Evolutionary conservation across 78 protist genomes (phyloP), one percentile per base, ranked within the genome.

Genomic region (Emiliania huxleyi): DNA sequence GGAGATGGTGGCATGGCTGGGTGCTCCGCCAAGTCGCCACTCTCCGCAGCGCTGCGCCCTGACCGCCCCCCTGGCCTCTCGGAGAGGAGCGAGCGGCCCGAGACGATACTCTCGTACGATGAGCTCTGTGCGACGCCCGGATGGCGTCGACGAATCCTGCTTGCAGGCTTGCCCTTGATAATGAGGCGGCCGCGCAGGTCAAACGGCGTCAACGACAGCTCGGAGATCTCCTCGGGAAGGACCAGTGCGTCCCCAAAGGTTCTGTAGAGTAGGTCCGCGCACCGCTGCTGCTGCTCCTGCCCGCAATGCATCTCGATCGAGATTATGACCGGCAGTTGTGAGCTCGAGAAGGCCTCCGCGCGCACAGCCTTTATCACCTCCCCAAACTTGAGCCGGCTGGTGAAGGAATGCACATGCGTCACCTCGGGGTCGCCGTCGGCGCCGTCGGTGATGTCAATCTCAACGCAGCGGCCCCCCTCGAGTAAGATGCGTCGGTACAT

Each of bases 361-460:
- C 0, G 15, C 45, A 48, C 49, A 12, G 90, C 56, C 5, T 11
- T 0, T 3, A 48, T 44, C 71, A 52, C 69, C 49, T 48, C 35
- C 6, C 12, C 62, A 1, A 35, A 45, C 43, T 52, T 87, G 56
- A 97, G 69, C 71, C 93, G 91, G 26, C 95, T 19, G 3, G 98
- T 96, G 42, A 96, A 94, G 18, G 99, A 96, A 90, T 93, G 94
- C 56, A 98, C 99, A 94, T 97, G 99, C 92, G 94, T 95, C 56
- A 98, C 95, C 62, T 96, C 85, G 26, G 99, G 99, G 40, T 96
- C 96, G 25, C 96, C 96, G 52, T 97, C 94, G 44, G 0, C 89
- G 6, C 98, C 98, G 88, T 97, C 98, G 98, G 98, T 97, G 37
- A 90, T 90, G n/a, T 97, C 98, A 18, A 94, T 40, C 77, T 94